Evolutionary conservation across 768 basidiomycete species (phyloP), one percentile per base, ranked within the genome.

Genomic region (Gyrodon lividus): DNA sequence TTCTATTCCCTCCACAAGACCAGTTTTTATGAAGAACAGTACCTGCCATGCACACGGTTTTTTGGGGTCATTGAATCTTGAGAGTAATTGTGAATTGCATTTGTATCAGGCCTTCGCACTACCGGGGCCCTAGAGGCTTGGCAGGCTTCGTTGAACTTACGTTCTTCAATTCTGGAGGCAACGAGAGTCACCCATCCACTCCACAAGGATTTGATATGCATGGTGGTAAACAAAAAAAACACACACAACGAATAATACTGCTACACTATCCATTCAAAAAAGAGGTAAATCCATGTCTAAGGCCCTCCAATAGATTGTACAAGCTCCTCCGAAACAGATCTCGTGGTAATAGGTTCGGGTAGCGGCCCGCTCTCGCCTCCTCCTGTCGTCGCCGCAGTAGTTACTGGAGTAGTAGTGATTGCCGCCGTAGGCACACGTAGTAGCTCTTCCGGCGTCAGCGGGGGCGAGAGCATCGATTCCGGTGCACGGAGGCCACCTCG

Each of bases 401-500:
- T 39, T 1, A 53, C 12, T 16, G 48, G 16, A 6, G 46, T 46
- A 33, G 52, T 48, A 2, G 52, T 48, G 1, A 28, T 17, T 1
- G 51, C 59, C 19, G 56, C 56, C n/a, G 54, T 41, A 31, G 51
- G 63, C 5, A 43, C 54, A 1, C 55, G 62, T 16, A 59, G 59
- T 33, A 61, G 37, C 37, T 67, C 63, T 37, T 63, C 63, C 3
- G 64, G 26, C 2, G 51, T 52, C 39, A 22, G 22, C 20, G 12
- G 43, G 46, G 10, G 75, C 14, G 78, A 67, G 2, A 84, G 61
- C 56, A 84, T 67, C 1, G 80, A 78, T 59, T 88, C 87, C 0
- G 84, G 83, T 5, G 85, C 78, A 5, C 81, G 78, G 5, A 87
- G 61, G 2, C 84, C 82, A n/a, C 86, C 84, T 3, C 86, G 79